phyloP scores from a whole-genome alignment of 192 early-diverging fungal species.

The Rhizoclosmatium sp. region DNA sequence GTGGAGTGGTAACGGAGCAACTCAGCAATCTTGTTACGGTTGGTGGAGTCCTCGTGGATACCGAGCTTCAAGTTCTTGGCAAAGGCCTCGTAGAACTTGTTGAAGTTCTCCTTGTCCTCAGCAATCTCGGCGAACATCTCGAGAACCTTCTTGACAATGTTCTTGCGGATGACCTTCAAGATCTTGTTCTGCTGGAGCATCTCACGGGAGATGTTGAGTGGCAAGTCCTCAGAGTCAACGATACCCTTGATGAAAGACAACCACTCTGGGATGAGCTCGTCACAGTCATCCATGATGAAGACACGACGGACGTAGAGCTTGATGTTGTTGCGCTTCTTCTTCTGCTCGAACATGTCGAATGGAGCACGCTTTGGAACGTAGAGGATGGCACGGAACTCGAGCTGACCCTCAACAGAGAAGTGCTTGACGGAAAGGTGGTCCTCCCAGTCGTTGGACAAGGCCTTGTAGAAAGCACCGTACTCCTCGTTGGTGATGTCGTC shows the following conservation, averaged over 20 bases:
- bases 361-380: constrained; percentile 97
- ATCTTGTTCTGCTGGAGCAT: constrained; percentile 99
- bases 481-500: constrained; percentile 96
- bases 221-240: constrained; percentile 99
- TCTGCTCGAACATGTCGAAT: constrained; percentile 97
- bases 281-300: constrained; percentile 99
- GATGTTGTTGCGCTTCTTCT: constrained; percentile 99
- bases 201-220: constrained; percentile 99
- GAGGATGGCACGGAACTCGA: constrained; percentile 99
- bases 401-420: constrained; percentile 99
- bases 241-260: constrained; percentile 99
- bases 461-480: constrained; percentile 98
- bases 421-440: constrained; percentile 98
- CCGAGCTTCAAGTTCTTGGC: constrained; percentile 99
- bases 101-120: constrained; percentile 99
- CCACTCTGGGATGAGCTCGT: constrained; percentile 99
- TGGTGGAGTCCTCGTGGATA: constrained; percentile 97
- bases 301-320: constrained; percentile 99
- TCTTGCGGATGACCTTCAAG: constrained; percentile 99
- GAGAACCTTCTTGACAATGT: constrained; percentile 98
- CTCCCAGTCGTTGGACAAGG: constrained; percentile 99
- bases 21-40: constrained; percentile 97
- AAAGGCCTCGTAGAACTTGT: constrained; percentile 99
- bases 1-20: constrained; percentile 98
- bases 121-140: constrained; percentile 98